Conservation (phyloP, 176 grass and related monocot genomes). For the sorghum (Sorghum bicolor) region Sorghum_bicolor_NCBIv3 NC_012872.2:57507001-57507500, state of each 20-base stretch:
- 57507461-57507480: no score
- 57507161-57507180: neutral
- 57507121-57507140: neutral
- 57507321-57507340: neutral
- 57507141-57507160: neutral
- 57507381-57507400: no score
- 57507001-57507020: neutral
- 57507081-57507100: neutral
- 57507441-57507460: no score
- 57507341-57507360: neutral
- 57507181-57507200: neutral
- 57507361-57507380: neutral
- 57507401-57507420: no score
- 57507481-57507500: no score
- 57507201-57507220: slow-evolving; percentile 13
- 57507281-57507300: neutral
- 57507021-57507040: neutral
- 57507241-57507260: neutral
- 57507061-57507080: neutral
- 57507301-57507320: slow-evolving; percentile 24
- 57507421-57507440: no score
- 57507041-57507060: neutral
- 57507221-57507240: neutral
- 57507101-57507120: neutral
- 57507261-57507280: no score